A percentile compares a stretch with the other conserved stretches of the same genome.
phyloP scores from a whole-genome alignment of 2,329 filamentous ascomycete species.

The Domatiomyces catenatus region DNA sequence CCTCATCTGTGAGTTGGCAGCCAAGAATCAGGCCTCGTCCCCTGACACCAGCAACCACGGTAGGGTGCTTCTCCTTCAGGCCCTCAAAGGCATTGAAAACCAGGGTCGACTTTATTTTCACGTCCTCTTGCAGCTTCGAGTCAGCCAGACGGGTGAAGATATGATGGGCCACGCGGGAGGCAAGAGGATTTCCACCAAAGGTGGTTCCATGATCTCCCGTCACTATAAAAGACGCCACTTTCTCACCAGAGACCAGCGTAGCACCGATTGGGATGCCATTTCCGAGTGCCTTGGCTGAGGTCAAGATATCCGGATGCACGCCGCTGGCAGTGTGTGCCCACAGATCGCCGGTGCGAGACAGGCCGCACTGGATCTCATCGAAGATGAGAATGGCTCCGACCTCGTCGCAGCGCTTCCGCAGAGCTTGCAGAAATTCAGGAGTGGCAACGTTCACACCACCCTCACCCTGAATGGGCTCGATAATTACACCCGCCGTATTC shows the following conservation, averaged over 20 bases:
- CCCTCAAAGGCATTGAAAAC: constrained; percentile 44
- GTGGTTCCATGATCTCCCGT: constrained; percentile 84
- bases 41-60: constrained; percentile 60
- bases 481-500: constrained; percentile 80
- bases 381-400: constrained; percentile 83
- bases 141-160: constrained; percentile 65
- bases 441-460: constrained; percentile 77
- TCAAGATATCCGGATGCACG: constrained; percentile 85
- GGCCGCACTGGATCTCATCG: constrained; percentile 93
- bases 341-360: constrained; percentile 70
- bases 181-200: constrained; percentile 83
- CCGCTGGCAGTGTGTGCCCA: constrained; percentile 58
- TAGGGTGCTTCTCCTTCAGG: constrained; percentile 48
- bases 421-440: constrained; percentile 65
- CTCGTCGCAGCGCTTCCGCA: constrained; percentile 71
- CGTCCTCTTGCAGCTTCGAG: constrained; percentile 50
- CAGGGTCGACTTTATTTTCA: constrained; percentile 50
- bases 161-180: constrained; percentile 69
- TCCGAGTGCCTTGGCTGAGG: constrained; percentile 86
- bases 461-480: constrained; percentile 96
- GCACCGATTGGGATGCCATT: constrained; percentile 95
- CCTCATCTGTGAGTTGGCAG: constrained; percentile 60
- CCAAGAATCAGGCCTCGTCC: constrained; percentile 78
- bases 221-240: constrained; percentile 53
- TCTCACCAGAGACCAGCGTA: constrained; percentile 47